Conservation (phyloP, 441 rosid genomes). For the Kokia cookei region DNA sequence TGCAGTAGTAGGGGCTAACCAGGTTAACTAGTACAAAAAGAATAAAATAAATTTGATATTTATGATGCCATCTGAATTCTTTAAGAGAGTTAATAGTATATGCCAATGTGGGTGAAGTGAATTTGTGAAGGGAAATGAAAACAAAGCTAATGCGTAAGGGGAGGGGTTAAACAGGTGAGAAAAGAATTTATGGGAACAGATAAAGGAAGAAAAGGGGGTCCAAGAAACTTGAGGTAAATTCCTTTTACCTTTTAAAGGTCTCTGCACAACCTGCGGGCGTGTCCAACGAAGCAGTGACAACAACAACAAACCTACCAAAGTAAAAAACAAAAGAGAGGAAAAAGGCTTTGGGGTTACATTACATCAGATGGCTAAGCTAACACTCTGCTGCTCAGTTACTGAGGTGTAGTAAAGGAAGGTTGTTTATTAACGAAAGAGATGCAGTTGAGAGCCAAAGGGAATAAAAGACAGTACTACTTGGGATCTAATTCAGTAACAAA, state of each 20-base stretch:
- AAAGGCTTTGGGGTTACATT: slow-evolving; percentile 1
- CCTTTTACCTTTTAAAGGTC: slow-evolving; percentile 24
- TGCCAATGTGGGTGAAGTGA: background rate
- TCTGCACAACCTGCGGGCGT: slow-evolving; percentile 34
- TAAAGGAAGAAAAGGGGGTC: background rate
- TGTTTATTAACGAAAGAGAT: slow-evolving; percentile 8
- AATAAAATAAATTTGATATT: background rate
- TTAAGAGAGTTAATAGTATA: background rate
- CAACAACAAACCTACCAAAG: slow-evolving; percentile 37
- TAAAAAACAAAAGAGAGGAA: slow-evolving; percentile 13
- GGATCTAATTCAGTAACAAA: slow-evolving; percentile 7
- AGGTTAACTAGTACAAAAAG: background rate
- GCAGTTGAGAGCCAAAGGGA: slow-evolving; percentile 10
- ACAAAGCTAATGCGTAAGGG: background rate
- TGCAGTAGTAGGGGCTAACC: background rate
- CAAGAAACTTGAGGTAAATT: slow-evolving; percentile 12
- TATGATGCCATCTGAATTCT: background rate
- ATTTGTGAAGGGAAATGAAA: background rate
- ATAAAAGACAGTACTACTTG: background rate
- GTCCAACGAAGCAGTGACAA: slow-evolving; percentile 44
- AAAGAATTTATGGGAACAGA: background rate
- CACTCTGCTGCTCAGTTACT: slow-evolving; percentile 12
- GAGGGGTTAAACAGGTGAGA: background rate
- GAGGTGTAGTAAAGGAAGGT: slow-evolving; percentile 12
- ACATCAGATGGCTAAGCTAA: slow-evolving; percentile 7